These are phyloP conservation scores for Solanum hybrid DNA, from an alignment of 305 asterid genomes.

Conservation along the genomic window DNA sequence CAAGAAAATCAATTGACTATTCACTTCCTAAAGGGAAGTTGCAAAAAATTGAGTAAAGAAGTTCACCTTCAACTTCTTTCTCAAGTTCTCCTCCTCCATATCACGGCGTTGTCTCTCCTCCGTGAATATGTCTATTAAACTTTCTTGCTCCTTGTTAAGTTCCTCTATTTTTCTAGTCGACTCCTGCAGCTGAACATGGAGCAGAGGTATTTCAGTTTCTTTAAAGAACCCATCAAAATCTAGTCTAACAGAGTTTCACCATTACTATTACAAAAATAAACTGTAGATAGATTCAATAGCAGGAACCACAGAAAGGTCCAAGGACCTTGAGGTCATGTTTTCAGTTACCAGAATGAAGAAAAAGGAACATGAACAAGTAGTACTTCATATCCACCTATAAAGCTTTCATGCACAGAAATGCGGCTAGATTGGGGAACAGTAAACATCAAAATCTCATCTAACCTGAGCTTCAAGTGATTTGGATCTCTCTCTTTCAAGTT, in stretches of 20 bases:
- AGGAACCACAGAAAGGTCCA: background rate
- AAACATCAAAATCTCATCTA: background rate
- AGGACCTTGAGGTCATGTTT: background rate
- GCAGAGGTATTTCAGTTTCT: background rate
- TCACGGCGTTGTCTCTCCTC: slow-evolving; percentile 92
- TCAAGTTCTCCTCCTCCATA: slow-evolving; percentile 58
- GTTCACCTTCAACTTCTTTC: slow-evolving; percentile 58
- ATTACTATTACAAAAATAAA: background rate
- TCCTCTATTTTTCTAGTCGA: slow-evolving; percentile 36
- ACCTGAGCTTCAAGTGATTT: slow-evolving; percentile 74
- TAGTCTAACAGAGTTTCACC: background rate
- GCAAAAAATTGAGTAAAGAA: background rate
- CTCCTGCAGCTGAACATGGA: slow-evolving; percentile 46
- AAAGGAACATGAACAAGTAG: background rate
- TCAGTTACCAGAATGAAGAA: background rate
- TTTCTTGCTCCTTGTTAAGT: slow-evolving; percentile 64
- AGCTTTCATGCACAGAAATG: background rate
- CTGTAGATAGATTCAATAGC: background rate
- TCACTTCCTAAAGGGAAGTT: background rate
- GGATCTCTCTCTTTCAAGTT: slow-evolving; percentile 52
- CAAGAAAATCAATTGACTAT: background rate
- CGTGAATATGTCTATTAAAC: slow-evolving; percentile 61
- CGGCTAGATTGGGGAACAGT: background rate
- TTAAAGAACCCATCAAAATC: background rate
- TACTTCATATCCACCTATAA: background rate